These are phyloP conservation scores for Cetraspora pellucida DNA, from an alignment of 192 early-diverging fungal species.

Conservation along the genomic window DNA sequence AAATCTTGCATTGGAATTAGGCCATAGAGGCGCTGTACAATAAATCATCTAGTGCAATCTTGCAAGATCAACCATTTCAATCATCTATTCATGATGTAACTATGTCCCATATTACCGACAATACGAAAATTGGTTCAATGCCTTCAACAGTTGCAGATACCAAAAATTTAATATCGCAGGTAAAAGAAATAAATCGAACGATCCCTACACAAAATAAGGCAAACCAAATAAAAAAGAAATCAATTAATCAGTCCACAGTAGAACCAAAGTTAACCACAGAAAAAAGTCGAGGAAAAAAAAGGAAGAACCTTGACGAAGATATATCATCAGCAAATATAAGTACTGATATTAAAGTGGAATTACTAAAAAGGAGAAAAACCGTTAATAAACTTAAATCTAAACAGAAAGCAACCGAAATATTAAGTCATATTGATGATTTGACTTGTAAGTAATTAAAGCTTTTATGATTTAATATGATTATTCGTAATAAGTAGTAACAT, in stretches of 20 bases:
- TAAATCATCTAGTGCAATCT: too few species aligned
- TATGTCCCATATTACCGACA: too few species aligned
- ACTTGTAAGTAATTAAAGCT: constrained; percentile 1
- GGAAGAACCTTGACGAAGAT: background rate
- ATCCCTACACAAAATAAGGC: background rate
- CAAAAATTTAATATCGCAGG: too few species aligned
- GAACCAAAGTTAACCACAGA: background rate
- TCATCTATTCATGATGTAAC: too few species aligned
- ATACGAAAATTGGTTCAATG: too few species aligned
- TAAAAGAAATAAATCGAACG: too few species aligned
- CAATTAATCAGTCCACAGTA: background rate
- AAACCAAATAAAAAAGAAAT: background rate
- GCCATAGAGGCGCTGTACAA: too few species aligned
- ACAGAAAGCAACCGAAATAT: background rate
- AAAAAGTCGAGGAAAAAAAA: background rate
- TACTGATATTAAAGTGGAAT: background rate
- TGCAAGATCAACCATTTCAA: too few species aligned
- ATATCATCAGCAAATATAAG: background rate
- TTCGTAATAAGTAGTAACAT: background rate
- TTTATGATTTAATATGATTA: background rate
- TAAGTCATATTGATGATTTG: background rate
- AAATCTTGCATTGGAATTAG: background rate
- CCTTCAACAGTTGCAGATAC: too few species aligned
- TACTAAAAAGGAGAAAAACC: background rate
- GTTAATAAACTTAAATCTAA: background rate